Base-by-base conservation (phyloP, 2,329 filamentous ascomycete genomes). In the Colletotrichum sp. region DNA sequence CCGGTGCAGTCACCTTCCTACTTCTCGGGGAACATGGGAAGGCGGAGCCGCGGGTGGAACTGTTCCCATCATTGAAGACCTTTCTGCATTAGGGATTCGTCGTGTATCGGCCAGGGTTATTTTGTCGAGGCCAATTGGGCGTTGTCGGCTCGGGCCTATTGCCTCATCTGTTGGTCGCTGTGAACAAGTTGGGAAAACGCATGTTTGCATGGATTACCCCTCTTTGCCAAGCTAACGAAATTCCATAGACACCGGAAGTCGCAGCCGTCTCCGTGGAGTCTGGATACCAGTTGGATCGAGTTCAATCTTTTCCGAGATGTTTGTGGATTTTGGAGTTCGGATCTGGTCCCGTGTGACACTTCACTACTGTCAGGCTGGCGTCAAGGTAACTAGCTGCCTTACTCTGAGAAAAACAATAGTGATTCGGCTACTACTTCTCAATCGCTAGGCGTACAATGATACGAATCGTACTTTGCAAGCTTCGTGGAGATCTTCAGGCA, bases 1-100 rank as follows among this genome's bases (percentile, higher is more conserved):
- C 8, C 0, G 18, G 39, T 2, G 39, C 39, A 44, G 3, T 44
- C 18, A n/a, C 39, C 39, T 44, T 44, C 3, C 39, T 1, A 44
- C 39, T 44, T 2, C 39, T 49, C 44, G 18, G 44, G 44, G 44
- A 49, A 21, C 44, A 49, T 21, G 44, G 44, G 44, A 3, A 21
- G 44, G 44, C 44, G 44, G 44, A 13, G 44, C 44, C 44, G 44
- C 2, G 1, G 6, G 10, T 49, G 44, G 44, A 49, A 49, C 44
- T 21, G 9, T 49, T 49, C 6, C 0, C 2, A 7, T 7, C n/a
- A 1, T 49, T 49, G 6, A 21, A 21, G 0, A 12, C 44, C 1
- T 49, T 21, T 7, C 44, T 21, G 44, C 44, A 49, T 0, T n/a
- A 21, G 5, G n/a, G 44, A 49, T 21, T 49, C 44, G 44, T 49